These are phyloP conservation scores for Yamadazyma atmosphaerica DNA, from an alignment of 1,139 yeast species.

Conservation along the genomic window DNA sequence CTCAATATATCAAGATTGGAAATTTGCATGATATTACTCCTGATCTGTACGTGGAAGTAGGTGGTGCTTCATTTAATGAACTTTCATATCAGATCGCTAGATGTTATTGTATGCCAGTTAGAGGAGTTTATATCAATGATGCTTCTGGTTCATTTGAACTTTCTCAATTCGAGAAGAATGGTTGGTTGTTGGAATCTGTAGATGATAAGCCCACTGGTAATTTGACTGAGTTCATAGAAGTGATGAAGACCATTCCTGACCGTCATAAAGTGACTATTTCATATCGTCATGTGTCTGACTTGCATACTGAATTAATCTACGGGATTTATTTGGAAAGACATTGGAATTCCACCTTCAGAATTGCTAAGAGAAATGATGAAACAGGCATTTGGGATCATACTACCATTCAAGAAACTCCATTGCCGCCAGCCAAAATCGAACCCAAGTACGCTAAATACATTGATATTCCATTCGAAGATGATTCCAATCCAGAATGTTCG, in stretches of 20 bases:
- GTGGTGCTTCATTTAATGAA: slow-evolving; percentile 85
- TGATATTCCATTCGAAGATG: slow-evolving; percentile 63
- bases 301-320: slow-evolving; percentile 68
- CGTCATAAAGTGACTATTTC: slow-evolving; percentile 67
- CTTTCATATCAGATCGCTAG: slow-evolving; percentile 89
- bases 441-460: slow-evolving; percentile 71
- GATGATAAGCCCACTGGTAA: slow-evolving; percentile 75
- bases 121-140: slow-evolving; percentile 78
- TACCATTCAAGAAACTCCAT: slow-evolving; percentile 61
- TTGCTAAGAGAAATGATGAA: slow-evolving; percentile 74
- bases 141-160: slow-evolving; percentile 78
- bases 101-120: slow-evolving; percentile 77
- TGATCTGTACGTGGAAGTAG: slow-evolving; percentile 72
- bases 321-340: slow-evolving; percentile 78
- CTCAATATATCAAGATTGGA: slow-evolving; percentile 57
- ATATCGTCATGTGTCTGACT: slow-evolving; percentile 78
- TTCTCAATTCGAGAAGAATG: slow-evolving; percentile 55
- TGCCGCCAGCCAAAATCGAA: slow-evolving; percentile 44
- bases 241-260: slow-evolving; percentile 78
- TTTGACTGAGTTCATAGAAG: slow-evolving; percentile 72
- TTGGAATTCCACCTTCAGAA: slow-evolving; percentile 72
- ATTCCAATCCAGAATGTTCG: slow-evolving; percentile 48
- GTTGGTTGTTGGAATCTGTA: slow-evolving; percentile 75
- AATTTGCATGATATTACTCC: slow-evolving; percentile 86
- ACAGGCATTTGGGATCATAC: slow-evolving; percentile 90